Base-by-base conservation (phyloP, 805 yeast species). In the Yarrowia sp. region DNA sequence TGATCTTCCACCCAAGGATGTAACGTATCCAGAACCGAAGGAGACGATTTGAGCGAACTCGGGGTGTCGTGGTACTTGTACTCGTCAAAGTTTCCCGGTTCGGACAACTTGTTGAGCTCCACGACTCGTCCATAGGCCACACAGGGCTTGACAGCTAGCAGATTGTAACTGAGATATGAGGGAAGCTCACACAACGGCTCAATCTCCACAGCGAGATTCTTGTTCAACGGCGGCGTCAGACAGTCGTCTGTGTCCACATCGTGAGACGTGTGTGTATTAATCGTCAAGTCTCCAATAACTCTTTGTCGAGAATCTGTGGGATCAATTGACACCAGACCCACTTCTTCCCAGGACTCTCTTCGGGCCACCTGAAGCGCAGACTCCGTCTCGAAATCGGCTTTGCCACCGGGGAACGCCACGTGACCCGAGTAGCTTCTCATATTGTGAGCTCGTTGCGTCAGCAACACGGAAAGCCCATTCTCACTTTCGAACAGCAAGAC, bases 401-500 rank as follows among this genome's bases (percentile, higher is more conserved):
- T 91, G 9, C 98, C 98, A 2, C 98, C 98, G 4, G 98, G 98
- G 9, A 93, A 80, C 1, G 97, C 91, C 7, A 90, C 90, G 76
- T 93, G 97, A 6, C 98, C 97, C 0, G 95, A 89, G 78, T 92
- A 93, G 66, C 85, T 85, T 60, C 86, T 81, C 72, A 94, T 80
- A 43, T 83, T 80, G 58, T 89, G 81, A 2, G 96, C 87, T 70
- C 98, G 78, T 72, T 89, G 87, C 0, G 98, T 93, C 63, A 93
- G 77, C 3, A 93, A 80, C 39, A 91, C 96, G 52, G 94, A 78
- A 19, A 92, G 77, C 3, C 55, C 55, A 9, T 67, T 65, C 30
- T 61, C 65, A 10, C 95, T 94, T 10, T 73, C 72, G 72, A 90
- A 92, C 30, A 93, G 82, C 17, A 92, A 80, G 0, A 92, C 82